Percentiles rank a stretch among this genome's conserved stretches.
These are phyloP conservation scores for Pleurostoma richardsiae DNA, from an alignment of 2,329 filamentous ascomycete genomes.

Conservation along the genomic window DNA sequence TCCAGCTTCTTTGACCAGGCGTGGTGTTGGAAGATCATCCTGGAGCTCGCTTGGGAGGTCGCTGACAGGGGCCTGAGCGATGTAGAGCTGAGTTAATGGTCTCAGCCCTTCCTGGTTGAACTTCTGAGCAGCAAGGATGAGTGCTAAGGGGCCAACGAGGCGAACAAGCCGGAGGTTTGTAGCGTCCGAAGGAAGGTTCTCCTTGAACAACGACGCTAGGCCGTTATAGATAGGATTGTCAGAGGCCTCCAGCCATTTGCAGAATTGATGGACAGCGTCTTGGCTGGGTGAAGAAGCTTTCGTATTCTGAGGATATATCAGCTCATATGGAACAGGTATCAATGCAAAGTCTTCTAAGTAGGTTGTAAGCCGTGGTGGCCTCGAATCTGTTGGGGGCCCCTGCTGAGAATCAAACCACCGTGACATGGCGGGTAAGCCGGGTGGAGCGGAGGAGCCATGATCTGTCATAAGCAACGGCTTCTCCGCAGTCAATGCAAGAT, in stretches of 20 bases:
- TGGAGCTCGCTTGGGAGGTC: conserved; percentile 61
- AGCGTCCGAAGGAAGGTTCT: not conserved
- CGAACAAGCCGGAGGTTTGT: conserved; percentile 39
- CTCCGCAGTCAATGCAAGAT: conserved; percentile 1
- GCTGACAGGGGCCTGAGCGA: conserved; percentile 73
- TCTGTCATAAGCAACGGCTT: conserved; percentile 5
- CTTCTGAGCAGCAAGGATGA: conserved; percentile 55
- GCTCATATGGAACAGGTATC: conserved; percentile 6
- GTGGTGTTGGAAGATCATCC: conserved; percentile 63
- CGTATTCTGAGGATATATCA: conserved; percentile 6
- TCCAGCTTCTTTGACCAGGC: conserved; percentile 56
- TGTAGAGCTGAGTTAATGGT: conserved; percentile 56
- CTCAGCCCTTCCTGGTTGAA: conserved; percentile 31
- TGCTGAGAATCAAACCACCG: conserved; percentile 5
- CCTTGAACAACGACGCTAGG: not conserved
- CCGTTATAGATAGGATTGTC: too few relatives aligned
- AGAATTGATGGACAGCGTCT: conserved; percentile 2
- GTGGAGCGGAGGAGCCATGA: not conserved
- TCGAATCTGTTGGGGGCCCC: not conserved
- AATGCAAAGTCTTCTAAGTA: conserved; percentile 2
- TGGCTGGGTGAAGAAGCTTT: not conserved
- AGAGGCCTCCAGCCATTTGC: not conserved
- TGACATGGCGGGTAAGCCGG: conserved; percentile 1
- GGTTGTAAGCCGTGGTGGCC: not conserved
- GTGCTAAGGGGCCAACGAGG: conserved; percentile 55